Evolutionary conservation across 805 yeast species (phyloP).

Genomic region (Yarrowia hollandica): DNA sequence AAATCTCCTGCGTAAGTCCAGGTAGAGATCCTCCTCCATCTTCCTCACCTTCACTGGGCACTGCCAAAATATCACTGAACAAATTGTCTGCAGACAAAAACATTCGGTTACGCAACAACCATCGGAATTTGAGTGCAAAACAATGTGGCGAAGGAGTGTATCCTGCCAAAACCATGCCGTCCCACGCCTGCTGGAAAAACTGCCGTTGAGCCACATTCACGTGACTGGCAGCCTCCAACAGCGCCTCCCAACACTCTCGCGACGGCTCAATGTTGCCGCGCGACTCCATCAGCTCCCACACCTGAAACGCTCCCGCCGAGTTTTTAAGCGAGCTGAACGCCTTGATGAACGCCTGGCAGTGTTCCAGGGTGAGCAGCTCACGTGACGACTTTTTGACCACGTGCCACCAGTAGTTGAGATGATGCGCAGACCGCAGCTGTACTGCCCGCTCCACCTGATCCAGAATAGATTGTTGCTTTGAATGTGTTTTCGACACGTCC

Average conservation of each 20-base stretch:
- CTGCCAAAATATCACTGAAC: slow-evolving; percentile 4
- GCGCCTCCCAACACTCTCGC: slow-evolving; percentile 25
- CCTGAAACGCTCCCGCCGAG: slow-evolving; percentile 4
- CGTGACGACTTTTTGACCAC: slow-evolving; percentile 11
- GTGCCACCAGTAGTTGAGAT: slow-evolving; percentile 17
- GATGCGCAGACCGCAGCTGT: not conserved
- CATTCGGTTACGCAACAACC: not conserved
- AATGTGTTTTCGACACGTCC: not conserved
- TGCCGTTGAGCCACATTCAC: not conserved
- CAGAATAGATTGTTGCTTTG: not conserved
- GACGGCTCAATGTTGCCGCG: not conserved
- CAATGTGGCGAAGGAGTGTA: not conserved
- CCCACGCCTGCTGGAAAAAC: slow-evolving; percentile 21
- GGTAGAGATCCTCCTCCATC: not conserved
- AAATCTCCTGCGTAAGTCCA: slow-evolving; percentile 13
- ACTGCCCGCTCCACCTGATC: not conserved
- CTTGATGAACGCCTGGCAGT: not conserved
- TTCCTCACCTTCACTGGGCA: not conserved
- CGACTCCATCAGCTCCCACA: slow-evolving; percentile 16
- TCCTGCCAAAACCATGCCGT: slow-evolving; percentile 20
- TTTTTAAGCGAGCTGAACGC: not conserved
- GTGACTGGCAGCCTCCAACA: slow-evolving; percentile 5
- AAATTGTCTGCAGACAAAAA: not conserved
- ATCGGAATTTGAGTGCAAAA: not conserved
- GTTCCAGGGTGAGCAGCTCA: not conserved